A percentile compares a stretch with the other conserved stretches of the same genome.
Conservation (phyloP, 352 stramenopile genomes). For the Halophytophthora polymorphica region DNA sequence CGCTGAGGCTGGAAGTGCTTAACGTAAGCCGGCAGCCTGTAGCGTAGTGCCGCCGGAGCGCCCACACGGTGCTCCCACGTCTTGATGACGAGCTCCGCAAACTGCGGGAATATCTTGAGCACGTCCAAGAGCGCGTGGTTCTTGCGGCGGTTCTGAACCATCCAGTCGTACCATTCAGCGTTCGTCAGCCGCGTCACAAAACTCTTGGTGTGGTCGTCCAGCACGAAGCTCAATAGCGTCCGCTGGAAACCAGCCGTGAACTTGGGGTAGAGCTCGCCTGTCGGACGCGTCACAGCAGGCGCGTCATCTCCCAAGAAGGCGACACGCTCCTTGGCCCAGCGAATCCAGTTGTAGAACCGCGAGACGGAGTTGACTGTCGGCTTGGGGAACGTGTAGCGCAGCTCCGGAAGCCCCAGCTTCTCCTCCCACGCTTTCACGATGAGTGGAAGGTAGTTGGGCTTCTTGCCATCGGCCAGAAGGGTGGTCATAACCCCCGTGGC, state of each 20-base stretch:
- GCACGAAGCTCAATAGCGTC: conserved; percentile 50
- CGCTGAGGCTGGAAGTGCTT: conserved; percentile 90
- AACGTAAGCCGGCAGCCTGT: conserved; percentile 60
- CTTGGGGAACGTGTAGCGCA: conserved; percentile 76
- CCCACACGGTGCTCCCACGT: conserved; percentile 62
- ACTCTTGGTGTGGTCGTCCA: conserved; percentile 59
- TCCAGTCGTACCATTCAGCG: conserved; percentile 71
- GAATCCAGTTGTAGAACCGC: conserved; percentile 74
- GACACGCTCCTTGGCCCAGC: conserved; percentile 79
- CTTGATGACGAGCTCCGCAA: conserved; percentile 61
- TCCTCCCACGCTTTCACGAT: conserved; percentile 67
- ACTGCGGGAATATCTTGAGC: conserved; percentile 52
- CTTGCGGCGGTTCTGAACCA: conserved; percentile 52
- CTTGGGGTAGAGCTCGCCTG: conserved; percentile 54
- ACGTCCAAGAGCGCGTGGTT: conserved; percentile 70
- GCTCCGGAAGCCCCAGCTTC: conserved; percentile 40
- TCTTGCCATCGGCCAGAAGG: conserved; percentile 27
- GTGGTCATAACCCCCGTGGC: conserved; percentile 38
- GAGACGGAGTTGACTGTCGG: conserved; percentile 50
- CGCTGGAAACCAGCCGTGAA: conserved; percentile 68
- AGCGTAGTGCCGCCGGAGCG: conserved; percentile 35
- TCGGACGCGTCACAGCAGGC: conserved; percentile 39
- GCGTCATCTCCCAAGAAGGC: conserved; percentile 52
- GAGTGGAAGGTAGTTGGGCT: conserved; percentile 51
- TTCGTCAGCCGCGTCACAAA: conserved; percentile 62